Base-by-base conservation (phyloP, 1,284 basidiomycete genomes). In the Tetrapyrgos nigripes region DNA sequence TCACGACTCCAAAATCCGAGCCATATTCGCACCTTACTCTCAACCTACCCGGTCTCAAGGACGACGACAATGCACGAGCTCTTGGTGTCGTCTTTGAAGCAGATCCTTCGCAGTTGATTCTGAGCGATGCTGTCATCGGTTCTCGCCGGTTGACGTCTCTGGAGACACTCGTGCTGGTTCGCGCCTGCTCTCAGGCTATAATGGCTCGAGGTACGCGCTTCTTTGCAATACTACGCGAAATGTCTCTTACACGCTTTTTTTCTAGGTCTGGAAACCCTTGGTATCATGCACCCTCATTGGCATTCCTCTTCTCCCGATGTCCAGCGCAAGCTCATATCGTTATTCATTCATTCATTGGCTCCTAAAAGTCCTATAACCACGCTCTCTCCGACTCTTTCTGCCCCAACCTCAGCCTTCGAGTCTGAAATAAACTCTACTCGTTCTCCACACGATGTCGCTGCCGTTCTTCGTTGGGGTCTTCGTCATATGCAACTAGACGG, bases 281-380 rank as follows among this genome's bases (percentile, higher is more conserved):
- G 90, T 28, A 79, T 92, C 43, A 92, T 92, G 88, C 87, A 89
- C 66, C 89, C 91, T 4, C 87, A 92, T 69, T 92, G 88, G 89
- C 79, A 89, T 67, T 88, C 89, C 45, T 79, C 90, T 17, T 90
- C 88, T 17, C 83, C 83, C 9, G 82, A 85, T 10, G 73, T 81
- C 29, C 91, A 92, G 70, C 84, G 83, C 65, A 84, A 76, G 66
- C 83, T 92, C 33, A 85, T 91, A 55, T 88, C 88, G 23, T 79
- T 87, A 59, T 92, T 87, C 73, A 78, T 92, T 62, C 83, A 82
- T 62, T 89, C 89, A 5, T 77, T 89, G 70, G 73, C 79, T 65
- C 67, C 81, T 44, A 77, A 77, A 62, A 77, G 62, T 63, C 71
- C 77, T 43, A 75, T 70, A 59, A 73, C 77, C 66, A 79, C 81